Evolutionary conservation across 495 filamentous ascomycete species (phyloP).

Genomic region (Astrocystis sublimbata): DNA sequence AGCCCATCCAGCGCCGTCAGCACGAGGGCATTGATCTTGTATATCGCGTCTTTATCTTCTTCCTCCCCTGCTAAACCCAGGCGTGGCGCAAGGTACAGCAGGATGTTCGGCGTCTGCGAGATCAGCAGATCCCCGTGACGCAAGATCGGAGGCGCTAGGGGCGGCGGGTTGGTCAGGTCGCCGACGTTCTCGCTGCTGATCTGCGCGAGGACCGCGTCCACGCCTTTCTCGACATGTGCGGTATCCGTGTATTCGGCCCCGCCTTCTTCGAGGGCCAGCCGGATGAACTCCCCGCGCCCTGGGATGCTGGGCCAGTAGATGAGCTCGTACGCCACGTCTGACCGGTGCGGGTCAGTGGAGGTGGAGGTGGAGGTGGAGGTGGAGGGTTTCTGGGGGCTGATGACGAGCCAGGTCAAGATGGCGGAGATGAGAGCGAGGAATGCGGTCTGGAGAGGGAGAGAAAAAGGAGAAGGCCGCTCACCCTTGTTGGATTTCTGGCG

Average conservation of each 20-base stretch:
- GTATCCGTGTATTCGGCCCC: constrained; percentile 62
- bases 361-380: too few species aligned
- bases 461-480: too few species aligned
- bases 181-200: constrained; percentile 38
- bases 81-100: constrained; percentile 58
- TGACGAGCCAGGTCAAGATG: too few species aligned
- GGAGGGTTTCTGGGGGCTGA: too few species aligned
- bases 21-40: constrained; percentile 56
- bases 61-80: constrained; percentile 47
- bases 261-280: constrained; percentile 63
- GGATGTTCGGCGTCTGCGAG: constrained; percentile 64
- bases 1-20: constrained; percentile 67
- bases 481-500: constrained; percentile 42
- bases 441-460: too few species aligned
- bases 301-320: constrained; percentile 66
- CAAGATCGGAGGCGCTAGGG: constrained; percentile 62
- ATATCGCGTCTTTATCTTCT: constrained; percentile 44
- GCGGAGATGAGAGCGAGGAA: too few species aligned
- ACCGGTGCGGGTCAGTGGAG: too few species aligned
- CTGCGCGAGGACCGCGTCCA: constrained; percentile 38
- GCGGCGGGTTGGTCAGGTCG: constrained; percentile 55
- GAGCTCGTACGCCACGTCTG: constrained; percentile 54
- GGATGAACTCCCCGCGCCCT: constrained; percentile 66
- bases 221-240: constrained; percentile 41
- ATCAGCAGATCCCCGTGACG: constrained; percentile 59